Base-by-base conservation (phyloP, 2,329 filamentous ascomycete genomes). In the Elsinoe batatas region DNA sequence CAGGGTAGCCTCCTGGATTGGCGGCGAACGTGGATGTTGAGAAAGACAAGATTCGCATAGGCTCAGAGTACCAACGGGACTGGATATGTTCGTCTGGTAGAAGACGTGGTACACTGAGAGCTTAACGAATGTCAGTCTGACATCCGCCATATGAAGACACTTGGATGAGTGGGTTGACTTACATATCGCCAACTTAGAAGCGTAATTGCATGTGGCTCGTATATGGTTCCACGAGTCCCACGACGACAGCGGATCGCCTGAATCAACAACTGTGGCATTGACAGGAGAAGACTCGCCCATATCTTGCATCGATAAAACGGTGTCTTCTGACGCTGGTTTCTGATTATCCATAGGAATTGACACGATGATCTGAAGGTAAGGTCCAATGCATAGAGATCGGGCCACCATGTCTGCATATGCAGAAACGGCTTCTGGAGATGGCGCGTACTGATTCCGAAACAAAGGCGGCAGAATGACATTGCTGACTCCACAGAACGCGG, bases 221-320 rank as follows among this genome's bases (percentile, higher is more conserved):
- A 98, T 86, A 18, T 85, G 78, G 68, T 98, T 85, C 93, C 93
- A 98, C 1, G 87, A 85, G 70, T 97, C 91, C 94, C 94, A 98
- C 2, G 84, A 79, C 54, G 84, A 84, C 69, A 88, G 93, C 0
- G 87, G 69, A 64, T 91, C 85, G 58, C 84, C 58, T 22, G 60
- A 43, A n/a, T 59, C 59, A 5, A 36, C 46, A n/a, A 61, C 57
- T 32, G 58, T 56, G 17, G 54, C 54, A 18, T 59, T 57, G 15
- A 64, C 60, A 13, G 62, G 59, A 6, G 11, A 12, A 35, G 18
- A 7, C 36, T 32, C 35, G 20, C 17, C 22, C 18, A 15, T 5
- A 3, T 54, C 50, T 26, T 51, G 12, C 8, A 35, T n/a, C n/a
- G 50, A 30, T 22, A 26, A 11, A 5, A 30, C 26, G 13, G 18